These are phyloP conservation scores for Centella asiatica DNA, from an alignment of 129 eudicot genomes.

Conservation along the genomic window DNA sequence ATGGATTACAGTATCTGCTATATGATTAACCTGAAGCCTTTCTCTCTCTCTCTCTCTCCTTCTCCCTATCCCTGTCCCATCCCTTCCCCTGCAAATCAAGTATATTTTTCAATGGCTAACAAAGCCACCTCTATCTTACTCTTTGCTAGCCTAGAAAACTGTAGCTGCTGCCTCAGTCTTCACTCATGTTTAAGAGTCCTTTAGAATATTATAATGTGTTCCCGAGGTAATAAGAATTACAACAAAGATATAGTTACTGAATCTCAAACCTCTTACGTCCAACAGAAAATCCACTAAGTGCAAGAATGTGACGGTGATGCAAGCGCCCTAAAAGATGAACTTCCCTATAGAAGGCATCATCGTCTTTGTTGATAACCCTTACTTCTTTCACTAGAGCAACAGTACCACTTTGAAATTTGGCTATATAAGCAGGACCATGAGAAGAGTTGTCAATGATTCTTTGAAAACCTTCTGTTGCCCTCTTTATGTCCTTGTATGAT, in stretches of 20 bases:
- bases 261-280: slow-evolving; percentile 55
- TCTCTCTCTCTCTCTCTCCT: no score
- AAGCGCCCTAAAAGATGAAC: slow-evolving; percentile 63
- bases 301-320: slow-evolving; percentile 79
- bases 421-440: slow-evolving; percentile 52
- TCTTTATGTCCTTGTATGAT: slow-evolving; percentile 74
- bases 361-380: slow-evolving; percentile 36
- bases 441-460: slow-evolving; percentile 48
- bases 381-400: slow-evolving; percentile 60
- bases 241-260: background rate
- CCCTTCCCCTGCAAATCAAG: no score
- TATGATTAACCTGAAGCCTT: no score
- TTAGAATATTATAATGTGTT: background rate
- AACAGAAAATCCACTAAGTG: slow-evolving; percentile 58
- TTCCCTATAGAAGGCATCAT: slow-evolving; percentile 47
- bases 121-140: background rate
- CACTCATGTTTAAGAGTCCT: background rate
- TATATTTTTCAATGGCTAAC: no score
- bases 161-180: background rate
- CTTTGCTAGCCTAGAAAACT: background rate
- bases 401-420: slow-evolving; percentile 44
- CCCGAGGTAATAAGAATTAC: slow-evolving; percentile 3
- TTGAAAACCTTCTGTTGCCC: slow-evolving; percentile 63
- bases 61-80: no score
- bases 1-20: no score